These are phyloP conservation scores for Aspergillus hancockii DNA, from an alignment of 495 filamentous ascomycete genomes.

Conservation along the genomic window DNA sequence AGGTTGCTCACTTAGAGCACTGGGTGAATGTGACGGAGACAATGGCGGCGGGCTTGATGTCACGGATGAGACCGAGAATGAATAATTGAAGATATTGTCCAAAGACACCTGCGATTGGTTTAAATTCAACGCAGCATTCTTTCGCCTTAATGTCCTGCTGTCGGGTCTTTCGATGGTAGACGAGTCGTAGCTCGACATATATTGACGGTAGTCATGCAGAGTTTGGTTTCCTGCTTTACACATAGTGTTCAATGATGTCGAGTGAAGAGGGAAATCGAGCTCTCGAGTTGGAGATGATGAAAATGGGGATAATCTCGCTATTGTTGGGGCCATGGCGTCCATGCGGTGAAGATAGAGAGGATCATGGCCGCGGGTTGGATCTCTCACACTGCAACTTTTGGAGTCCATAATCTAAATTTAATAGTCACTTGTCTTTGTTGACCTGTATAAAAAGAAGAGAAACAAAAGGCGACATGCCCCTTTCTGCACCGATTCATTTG, in stretches of 20 bases:
- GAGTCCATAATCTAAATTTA: constrained; percentile 5
- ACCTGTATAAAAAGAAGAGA: background rate
- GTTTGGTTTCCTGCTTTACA: constrained; percentile 20
- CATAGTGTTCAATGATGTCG: constrained; percentile 8
- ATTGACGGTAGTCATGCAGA: constrained; percentile 31
- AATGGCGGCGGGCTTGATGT: constrained; percentile 46
- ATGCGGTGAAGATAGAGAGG: constrained; percentile 9
- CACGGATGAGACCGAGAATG: constrained; percentile 33
- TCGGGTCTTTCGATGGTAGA: constrained; percentile 18
- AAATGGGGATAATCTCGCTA: constrained; percentile 1
- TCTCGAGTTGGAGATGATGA: constrained; percentile 1
- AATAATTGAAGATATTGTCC: constrained; percentile 21
- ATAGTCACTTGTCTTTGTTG: constrained; percentile 2
- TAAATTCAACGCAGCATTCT: constrained; percentile 37
- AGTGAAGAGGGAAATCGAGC: constrained; percentile 1
- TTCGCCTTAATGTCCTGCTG: constrained; percentile 36
- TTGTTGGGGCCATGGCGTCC: background rate
- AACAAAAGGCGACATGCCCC: background rate
- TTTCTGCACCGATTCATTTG: background rate
- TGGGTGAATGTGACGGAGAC: constrained; percentile 45
- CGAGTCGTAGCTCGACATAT: constrained; percentile 21
- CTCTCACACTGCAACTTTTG: constrained; percentile 3
- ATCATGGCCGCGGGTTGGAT: constrained; percentile 1
- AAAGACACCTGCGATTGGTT: constrained; percentile 21
- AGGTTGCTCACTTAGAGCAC: constrained; percentile 36